Conservation (phyloP, 192 early-diverging fungal species). For the Rhizoclosmatium sp. region DNA sequence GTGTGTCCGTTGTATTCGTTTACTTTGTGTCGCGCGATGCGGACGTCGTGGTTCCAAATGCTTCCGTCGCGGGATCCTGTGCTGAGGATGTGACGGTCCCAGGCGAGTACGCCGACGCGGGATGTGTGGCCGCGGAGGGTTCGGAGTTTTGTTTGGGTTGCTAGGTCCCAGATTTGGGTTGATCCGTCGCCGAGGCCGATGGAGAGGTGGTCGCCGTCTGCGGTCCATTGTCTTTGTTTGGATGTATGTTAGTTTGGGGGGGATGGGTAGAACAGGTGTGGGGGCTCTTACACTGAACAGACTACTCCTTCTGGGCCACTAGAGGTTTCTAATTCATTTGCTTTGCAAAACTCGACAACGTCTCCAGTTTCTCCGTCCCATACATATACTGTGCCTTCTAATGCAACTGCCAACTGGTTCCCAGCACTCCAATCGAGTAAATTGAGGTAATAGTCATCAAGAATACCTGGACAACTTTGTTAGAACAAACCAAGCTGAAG, state of each 20-base stretch:
- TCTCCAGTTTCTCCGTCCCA: conserved; percentile 63
- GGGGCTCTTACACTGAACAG: conserved; percentile 10
- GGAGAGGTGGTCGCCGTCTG: conserved; percentile 58
- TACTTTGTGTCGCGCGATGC: conserved; percentile 81
- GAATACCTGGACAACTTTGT: conserved; percentile 51
- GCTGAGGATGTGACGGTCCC: conserved; percentile 83
- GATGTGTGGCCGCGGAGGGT: conserved; percentile 83
- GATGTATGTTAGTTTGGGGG: background rate
- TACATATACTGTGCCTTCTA: conserved; percentile 60
- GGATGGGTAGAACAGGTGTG: background rate
- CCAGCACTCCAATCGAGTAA: conserved; percentile 59
- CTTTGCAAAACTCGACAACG: conserved; percentile 54
- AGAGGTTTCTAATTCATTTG: conserved; percentile 38
- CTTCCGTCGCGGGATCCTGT: conserved; percentile 85
- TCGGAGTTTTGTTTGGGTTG: conserved; percentile 74
- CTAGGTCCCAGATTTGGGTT: conserved; percentile 90
- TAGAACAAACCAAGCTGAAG: no score
- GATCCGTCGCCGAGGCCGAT: conserved; percentile 82
- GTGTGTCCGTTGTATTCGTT: conserved; percentile 76
- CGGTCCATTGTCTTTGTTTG: conserved; percentile 43
- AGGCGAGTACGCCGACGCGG: conserved; percentile 85
- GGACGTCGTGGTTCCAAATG: conserved; percentile 95
- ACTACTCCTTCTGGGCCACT: conserved; percentile 29
- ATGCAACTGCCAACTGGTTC: conserved; percentile 60
- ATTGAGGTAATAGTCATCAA: conserved; percentile 61